Conservation (phyloP, 2,329 filamentous ascomycete genomes). For the Fusarium brevicatenulatum region DNA sequence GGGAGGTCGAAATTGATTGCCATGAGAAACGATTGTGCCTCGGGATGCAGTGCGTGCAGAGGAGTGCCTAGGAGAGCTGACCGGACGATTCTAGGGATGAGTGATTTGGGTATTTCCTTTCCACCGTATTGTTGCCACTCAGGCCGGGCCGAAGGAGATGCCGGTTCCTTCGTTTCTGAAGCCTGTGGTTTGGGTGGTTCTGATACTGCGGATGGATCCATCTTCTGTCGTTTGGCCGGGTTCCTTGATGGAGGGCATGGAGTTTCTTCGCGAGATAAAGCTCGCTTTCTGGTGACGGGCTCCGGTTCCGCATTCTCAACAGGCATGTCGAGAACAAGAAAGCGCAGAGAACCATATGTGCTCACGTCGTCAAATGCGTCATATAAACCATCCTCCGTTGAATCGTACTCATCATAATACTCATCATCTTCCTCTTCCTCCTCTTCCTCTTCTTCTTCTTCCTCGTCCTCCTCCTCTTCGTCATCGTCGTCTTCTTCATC, state of each 20-base stretch:
- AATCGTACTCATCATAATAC: constrained; percentile 12
- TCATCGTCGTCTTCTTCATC: background rate
- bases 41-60: background rate
- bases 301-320: constrained; percentile 17
- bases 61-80: background rate
- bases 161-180: background rate
- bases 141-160: background rate
- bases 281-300: constrained; percentile 21
- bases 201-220: constrained; percentile 5
- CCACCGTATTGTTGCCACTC: constrained; percentile 5
- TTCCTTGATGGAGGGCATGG: constrained; percentile 3
- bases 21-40: constrained; percentile 26
- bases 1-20: constrained; percentile 8
- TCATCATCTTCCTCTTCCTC: background rate
- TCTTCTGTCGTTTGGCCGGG: constrained; percentile 28
- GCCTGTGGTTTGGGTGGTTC: background rate
- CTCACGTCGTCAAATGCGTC: constrained; percentile 11
- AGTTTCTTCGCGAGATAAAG: constrained; percentile 20
- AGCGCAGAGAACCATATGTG: constrained; percentile 13
- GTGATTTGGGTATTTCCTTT: constrained; percentile 5
- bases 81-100: constrained; percentile 14
- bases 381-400: constrained; percentile 1
- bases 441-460: fast-evolving
- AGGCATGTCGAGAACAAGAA: constrained; percentile 8
- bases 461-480: background rate